A percentile compares a stretch with the other conserved stretches of the same genome.
These are phyloP conservation scores for Ceratorhiza oryzae-sativae DNA, from an alignment of 1,284 basidiomycete species.

Conservation along the genomic window DNA sequence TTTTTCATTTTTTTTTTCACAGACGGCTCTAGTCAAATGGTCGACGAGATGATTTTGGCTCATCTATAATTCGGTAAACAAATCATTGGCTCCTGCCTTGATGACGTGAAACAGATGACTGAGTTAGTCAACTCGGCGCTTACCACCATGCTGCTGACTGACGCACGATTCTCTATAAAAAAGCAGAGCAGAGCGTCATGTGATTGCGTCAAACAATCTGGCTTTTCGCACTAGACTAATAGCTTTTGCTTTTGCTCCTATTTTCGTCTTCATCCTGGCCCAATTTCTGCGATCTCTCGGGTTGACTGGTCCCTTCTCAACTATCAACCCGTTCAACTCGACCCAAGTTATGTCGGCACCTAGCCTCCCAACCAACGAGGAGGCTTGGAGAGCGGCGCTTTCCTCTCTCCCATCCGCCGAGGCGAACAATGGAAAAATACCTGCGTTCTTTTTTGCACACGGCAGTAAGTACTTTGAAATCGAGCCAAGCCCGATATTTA, in stretches of 20 bases:
- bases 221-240: not conserved
- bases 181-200: not conserved
- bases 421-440: conserved; percentile 58
- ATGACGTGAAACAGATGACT: conserved; percentile 5
- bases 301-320: conserved; percentile 1
- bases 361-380: conserved; percentile 5
- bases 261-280: conserved; percentile 8
- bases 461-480: conserved; percentile 55
- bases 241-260: not conserved
- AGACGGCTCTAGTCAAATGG: no score
- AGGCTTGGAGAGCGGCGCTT: conserved; percentile 64
- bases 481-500: no score
- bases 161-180: not conserved
- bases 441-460: conserved; percentile 78
- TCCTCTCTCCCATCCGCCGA: conserved; percentile 66
- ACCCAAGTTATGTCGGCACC: not conserved
- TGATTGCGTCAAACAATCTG: not conserved
- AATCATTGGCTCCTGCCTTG: not conserved
- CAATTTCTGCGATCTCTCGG: conserved; percentile 4
- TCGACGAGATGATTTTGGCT: not conserved
- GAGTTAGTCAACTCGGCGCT: not conserved
- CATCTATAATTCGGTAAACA: not conserved
- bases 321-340: not conserved
- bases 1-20: no score
- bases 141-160: not conserved